Evolutionary conservation across 2,329 filamentous ascomycete genomes (phyloP).

Genomic region (Nemania sp.): DNA sequence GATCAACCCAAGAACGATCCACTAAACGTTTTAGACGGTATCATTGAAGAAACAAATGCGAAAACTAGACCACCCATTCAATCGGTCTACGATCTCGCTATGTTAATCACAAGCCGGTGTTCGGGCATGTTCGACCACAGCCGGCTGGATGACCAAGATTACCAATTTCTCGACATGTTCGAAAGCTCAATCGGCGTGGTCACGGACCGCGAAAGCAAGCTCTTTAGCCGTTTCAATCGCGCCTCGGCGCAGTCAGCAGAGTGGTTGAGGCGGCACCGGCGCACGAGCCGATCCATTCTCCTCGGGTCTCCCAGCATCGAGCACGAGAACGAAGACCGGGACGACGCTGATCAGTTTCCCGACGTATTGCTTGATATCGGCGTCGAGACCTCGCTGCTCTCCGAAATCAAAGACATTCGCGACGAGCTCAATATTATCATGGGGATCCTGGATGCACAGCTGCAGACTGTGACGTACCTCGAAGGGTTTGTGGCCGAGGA

Average conservation of each 20-base stretch:
- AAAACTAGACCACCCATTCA: conserved; percentile 70
- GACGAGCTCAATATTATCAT: conserved; percentile 74
- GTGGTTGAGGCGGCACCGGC: conserved; percentile 58
- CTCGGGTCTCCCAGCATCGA: conserved; percentile 23
- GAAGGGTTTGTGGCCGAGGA: conserved; percentile 57
- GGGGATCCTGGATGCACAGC: conserved; percentile 64
- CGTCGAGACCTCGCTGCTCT: conserved; percentile 69
- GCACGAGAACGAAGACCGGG: conserved; percentile 37
- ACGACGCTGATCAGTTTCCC: conserved; percentile 57
- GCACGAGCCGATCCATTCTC: conserved; percentile 36
- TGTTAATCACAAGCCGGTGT: conserved; percentile 70
- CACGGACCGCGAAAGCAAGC: conserved; percentile 66
- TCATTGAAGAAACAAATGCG: conserved; percentile 74
- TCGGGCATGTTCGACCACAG: conserved; percentile 71
- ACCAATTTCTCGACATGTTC: conserved; percentile 76
- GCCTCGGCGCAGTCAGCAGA: conserved; percentile 68
- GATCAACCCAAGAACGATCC: conserved; percentile 71
- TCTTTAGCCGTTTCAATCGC: conserved; percentile 70
- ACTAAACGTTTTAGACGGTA: conserved; percentile 70
- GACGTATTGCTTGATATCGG: conserved; percentile 70
- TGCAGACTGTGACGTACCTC: conserved; percentile 60
- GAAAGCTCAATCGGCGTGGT: conserved; percentile 69
- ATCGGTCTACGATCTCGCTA: conserved; percentile 72
- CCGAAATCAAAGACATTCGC: conserved; percentile 75
- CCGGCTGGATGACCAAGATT: conserved; percentile 67